Base-by-base conservation (phyloP, 257 asterid genomes). In the Marsdenia floribunda region DNA sequence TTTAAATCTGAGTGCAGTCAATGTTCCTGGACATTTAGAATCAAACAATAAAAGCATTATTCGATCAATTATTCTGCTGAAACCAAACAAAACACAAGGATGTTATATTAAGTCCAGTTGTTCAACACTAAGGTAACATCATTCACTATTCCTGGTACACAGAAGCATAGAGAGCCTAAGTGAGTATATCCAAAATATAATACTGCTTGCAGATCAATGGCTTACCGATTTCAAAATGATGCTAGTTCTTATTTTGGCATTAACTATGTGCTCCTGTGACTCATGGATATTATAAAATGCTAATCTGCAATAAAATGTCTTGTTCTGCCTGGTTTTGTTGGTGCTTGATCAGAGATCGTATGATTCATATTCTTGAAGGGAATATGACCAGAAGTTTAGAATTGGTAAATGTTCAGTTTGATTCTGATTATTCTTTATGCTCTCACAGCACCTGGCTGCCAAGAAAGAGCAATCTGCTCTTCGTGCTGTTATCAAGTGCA, bases 391-490 rank as follows among this genome's bases (percentile, higher is more conserved):
- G 26, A 40, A 19, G 2, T 61, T 26, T 13, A 6, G 35, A 68
- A 55, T 49, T 49, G n/a, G 55, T 3, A 60, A n/a, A 3, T 59
- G 44, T 42, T 70, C 24, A 22, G 44, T 78, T 47, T 53, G 21
- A 57, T 19, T n/a, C 47, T 60, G 44, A 1, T 61, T 67, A 47
- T 42, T 6, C 9, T 73, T 44, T 7, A 6, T 75, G 50, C 44
- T 35, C 78, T 49, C 59, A 75, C 92, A 95, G 99, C 96, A 88
- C 58, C 84, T 95, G 82, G 98, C 98, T 68, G 90, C 93, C 70
- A 95, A 95, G 92, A 95, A 95, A 84, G 99, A 95, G 88, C 98
- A 88, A 78, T 92, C 98, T 11, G 97, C 98, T 4, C 86, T 95
- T 60, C 96, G 98, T 1, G 97, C 99, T 2, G 98, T 95, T 26